These are phyloP conservation scores for Metarhizium album DNA, from an alignment of 2,329 filamentous ascomycete species.

Conservation along the genomic window DNA sequence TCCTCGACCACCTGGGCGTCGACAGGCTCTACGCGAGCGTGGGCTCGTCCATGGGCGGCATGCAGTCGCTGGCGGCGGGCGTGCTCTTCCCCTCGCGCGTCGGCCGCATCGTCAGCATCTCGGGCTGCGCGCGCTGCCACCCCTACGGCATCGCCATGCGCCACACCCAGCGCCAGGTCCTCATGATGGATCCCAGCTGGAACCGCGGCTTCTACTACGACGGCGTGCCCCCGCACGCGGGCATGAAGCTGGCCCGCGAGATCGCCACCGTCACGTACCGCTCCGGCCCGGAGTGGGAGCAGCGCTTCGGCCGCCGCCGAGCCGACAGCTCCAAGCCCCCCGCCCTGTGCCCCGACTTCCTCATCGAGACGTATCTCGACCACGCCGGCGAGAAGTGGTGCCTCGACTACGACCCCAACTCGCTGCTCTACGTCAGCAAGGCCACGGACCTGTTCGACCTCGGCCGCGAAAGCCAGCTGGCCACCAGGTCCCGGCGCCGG, in stretches of 20 bases:
- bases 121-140: slow-evolving; percentile 86
- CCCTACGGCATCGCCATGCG: slow-evolving; percentile 98
- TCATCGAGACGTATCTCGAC: slow-evolving; percentile 96
- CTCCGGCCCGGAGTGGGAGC: slow-evolving; percentile 95
- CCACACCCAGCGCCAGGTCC: slow-evolving; percentile 90
- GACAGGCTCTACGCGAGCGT: slow-evolving; percentile 80
- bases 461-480: slow-evolving; percentile 57
- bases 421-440: slow-evolving; percentile 90
- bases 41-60: slow-evolving; percentile 94
- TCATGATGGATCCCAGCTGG: slow-evolving; percentile 99
- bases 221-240: slow-evolving; percentile 77
- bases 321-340: slow-evolving; percentile 81
- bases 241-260: slow-evolving; percentile 95
- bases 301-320: slow-evolving; percentile 76
- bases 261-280: slow-evolving; percentile 97
- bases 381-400: slow-evolving; percentile 98
- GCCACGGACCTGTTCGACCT: slow-evolving; percentile 98
- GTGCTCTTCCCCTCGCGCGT: slow-evolving; percentile 75
- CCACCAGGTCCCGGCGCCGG: slow-evolving; percentile 49
- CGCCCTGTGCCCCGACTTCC: slow-evolving; percentile 90
- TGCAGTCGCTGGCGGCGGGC: slow-evolving; percentile 88
- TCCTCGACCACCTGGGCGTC: slow-evolving; percentile 72
- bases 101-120: slow-evolving; percentile 75
- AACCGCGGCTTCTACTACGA: slow-evolving; percentile 90
- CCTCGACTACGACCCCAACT: slow-evolving; percentile 92